Percentiles rank a stretch among this genome's conserved stretches.
Conservation (phyloP, 768 basidiomycete species). For the Boletus reticulatus region DNA sequence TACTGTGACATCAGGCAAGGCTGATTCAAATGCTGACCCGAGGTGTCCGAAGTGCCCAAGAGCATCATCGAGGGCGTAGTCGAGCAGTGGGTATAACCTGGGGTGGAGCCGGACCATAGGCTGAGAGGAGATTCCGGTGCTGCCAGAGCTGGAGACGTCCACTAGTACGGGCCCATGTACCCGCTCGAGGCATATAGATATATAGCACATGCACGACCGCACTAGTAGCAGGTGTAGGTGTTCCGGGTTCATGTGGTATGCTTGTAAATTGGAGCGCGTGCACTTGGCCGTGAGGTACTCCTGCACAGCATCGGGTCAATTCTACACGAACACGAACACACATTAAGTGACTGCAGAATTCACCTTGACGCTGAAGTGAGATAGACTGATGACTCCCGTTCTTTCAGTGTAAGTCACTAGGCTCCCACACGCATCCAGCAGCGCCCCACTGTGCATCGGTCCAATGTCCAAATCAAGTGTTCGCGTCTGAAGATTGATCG, state of each 20-base stretch:
- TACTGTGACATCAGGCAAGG: neutral
- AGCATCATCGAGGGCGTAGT: neutral
- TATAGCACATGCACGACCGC: constrained; percentile 3
- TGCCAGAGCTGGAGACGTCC: neutral
- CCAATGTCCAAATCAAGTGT: neutral
- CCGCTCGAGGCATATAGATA: neutral
- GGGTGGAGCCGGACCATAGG: neutral
- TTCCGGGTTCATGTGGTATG: neutral
- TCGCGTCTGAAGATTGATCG: neutral
- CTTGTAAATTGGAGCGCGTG: neutral
- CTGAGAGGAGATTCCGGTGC: neutral
- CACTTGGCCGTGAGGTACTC: neutral
- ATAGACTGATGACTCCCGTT: neutral
- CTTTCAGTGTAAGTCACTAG: constrained; percentile 1
- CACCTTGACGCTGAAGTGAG: constrained; percentile 7
- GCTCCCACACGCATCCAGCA: constrained; percentile 9
- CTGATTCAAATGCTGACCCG: neutral
- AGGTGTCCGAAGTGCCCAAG: neutral
- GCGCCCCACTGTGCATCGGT: constrained; percentile 2
- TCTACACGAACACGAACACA: neutral
- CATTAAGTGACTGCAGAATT: neutral
- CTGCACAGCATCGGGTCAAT: neutral
- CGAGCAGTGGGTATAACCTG: neutral
- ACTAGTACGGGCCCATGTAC: neutral
- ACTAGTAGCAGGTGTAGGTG: neutral